These are phyloP conservation scores for Pulicaria dysenterica DNA, from an alignment of 129 eudicot genomes.

Conservation along the genomic window DNA sequence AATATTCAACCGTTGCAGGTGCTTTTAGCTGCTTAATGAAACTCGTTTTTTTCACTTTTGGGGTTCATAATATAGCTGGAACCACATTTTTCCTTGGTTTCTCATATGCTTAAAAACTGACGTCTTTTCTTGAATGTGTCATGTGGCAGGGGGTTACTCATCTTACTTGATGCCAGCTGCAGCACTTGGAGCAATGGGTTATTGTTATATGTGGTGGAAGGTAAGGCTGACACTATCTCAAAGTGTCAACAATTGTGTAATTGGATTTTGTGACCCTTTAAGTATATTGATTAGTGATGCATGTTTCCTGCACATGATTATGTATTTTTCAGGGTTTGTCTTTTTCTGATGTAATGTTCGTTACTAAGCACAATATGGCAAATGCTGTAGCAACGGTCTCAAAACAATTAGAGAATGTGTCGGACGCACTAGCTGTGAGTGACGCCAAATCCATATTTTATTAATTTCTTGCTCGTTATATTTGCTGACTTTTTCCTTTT, in stretches of 20 bases:
- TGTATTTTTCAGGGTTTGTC: slow-evolving; percentile 64
- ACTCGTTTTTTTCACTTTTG: too few species aligned
- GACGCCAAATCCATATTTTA: not conserved
- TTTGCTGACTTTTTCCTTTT: slow-evolving; percentile 9
- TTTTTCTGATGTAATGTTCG: slow-evolving; percentile 85
- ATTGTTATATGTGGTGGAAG: slow-evolving; percentile 99
- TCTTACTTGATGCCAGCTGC: slow-evolving; percentile 93
- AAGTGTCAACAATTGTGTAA: not conserved
- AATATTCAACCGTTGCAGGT: too few species aligned
- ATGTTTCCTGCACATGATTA: not conserved
- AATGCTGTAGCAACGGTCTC: slow-evolving; percentile 87
- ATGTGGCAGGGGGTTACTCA: slow-evolving; percentile 52
- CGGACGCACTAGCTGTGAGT: slow-evolving; percentile 82
- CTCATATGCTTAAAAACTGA: slow-evolving; percentile 12
- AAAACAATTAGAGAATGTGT: slow-evolving; percentile 79
- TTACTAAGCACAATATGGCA: slow-evolving; percentile 89
- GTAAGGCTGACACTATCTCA: slow-evolving; percentile 32
- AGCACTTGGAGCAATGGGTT: slow-evolving; percentile 92
- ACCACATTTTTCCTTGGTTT: not conserved
- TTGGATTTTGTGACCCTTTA: not conserved
- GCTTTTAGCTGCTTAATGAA: too few species aligned
- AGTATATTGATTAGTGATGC: not conserved
- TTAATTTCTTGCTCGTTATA: slow-evolving; percentile 10
- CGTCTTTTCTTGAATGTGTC: slow-evolving; percentile 2
- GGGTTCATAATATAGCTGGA: too few species aligned